A percentile compares a stretch with the other conserved stretches of the same genome.
Conservation (phyloP, 371 early-diverging fungal species). For the Cladochytrium tenue region DNA sequence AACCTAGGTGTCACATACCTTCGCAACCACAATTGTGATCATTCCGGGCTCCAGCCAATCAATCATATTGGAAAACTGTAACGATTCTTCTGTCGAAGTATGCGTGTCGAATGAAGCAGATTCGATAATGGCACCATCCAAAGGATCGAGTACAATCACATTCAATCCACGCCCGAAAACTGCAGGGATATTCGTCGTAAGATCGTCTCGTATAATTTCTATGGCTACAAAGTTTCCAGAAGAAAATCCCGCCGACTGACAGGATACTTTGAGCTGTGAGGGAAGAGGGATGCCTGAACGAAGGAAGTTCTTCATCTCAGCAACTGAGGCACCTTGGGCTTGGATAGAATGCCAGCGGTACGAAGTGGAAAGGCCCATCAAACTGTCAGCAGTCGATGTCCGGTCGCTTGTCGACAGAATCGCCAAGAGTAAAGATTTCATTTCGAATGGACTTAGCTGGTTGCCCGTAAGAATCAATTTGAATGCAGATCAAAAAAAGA, state of each 20-base stretch:
- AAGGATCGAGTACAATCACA: slow-evolving; percentile 69
- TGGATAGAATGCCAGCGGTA: slow-evolving; percentile 15
- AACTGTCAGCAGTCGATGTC: slow-evolving; percentile 38
- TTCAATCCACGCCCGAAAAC: slow-evolving; percentile 71
- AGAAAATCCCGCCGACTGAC: slow-evolving; percentile 72
- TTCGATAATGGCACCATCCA: slow-evolving; percentile 68
- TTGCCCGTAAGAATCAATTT: no score
- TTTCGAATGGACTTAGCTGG: slow-evolving; percentile 70
- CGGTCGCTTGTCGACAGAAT: slow-evolving; percentile 66
- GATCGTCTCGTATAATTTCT: slow-evolving; percentile 60
- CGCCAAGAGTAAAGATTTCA: slow-evolving; percentile 73
- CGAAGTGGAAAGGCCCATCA: slow-evolving; percentile 22
- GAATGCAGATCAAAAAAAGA: neutral
- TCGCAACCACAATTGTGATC: slow-evolving; percentile 66
- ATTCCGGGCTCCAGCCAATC: slow-evolving; percentile 63
- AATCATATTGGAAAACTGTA: slow-evolving; percentile 69
- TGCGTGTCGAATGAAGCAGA: slow-evolving; percentile 77
- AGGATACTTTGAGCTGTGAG: slow-evolving; percentile 24
- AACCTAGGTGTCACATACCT: slow-evolving; percentile 22
- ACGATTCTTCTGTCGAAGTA: slow-evolving; percentile 65
- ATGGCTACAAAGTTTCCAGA: slow-evolving; percentile 76
- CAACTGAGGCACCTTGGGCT: slow-evolving; percentile 4
- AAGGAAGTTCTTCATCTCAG: slow-evolving; percentile 7
- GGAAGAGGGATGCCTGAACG: slow-evolving; percentile 32
- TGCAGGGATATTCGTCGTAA: slow-evolving; percentile 49